Conservation (phyloP, 306 rosid genomes). For the Delonix regia region DNA sequence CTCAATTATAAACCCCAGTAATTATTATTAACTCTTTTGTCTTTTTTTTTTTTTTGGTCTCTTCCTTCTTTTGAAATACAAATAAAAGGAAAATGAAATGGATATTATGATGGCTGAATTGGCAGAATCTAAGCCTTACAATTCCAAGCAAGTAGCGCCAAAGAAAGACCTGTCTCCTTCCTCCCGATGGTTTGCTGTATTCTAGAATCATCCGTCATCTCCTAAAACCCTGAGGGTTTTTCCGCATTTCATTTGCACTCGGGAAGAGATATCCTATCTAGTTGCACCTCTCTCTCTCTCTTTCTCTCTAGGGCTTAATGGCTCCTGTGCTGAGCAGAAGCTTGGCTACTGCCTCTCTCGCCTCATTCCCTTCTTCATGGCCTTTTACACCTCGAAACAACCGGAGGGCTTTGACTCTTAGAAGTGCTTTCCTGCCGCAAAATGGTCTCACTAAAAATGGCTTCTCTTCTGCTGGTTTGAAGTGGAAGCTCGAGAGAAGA, state of each 20-base stretch:
- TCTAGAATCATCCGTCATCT: conserved; percentile 10
- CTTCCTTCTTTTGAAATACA: not conserved
- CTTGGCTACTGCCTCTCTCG: conserved; percentile 60
- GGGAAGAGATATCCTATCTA: conserved; percentile 5
- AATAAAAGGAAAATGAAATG: not conserved
- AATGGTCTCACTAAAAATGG: conserved; percentile 46
- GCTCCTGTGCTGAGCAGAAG: conserved; percentile 82
- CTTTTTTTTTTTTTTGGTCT: no score
- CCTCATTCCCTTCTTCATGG: conserved; percentile 65
- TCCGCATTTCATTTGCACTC: not conserved
- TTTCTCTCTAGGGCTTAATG: conserved; percentile 39
- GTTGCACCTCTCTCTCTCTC: not conserved
- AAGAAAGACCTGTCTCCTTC: not conserved
- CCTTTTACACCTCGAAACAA: conserved; percentile 42
- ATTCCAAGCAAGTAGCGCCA: not conserved
- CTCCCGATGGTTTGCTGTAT: not conserved
- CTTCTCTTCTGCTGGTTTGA: conserved; percentile 39
- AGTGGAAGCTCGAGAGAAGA: conserved; percentile 58
- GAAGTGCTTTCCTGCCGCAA: conserved; percentile 61
- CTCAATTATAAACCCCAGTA: no score
- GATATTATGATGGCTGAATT: not conserved
- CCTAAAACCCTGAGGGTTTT: conserved; percentile 21
- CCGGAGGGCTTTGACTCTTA: conserved; percentile 41
- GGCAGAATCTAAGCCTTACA: conserved; percentile 8
- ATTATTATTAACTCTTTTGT: no score